A percentile compares a stretch with the other conserved stretches of the same genome.
These are phyloP conservation scores for Encephalitozoon cuniculi DNA, from an alignment of 371 early-diverging fungal species.

Conservation along the genomic window DNA sequence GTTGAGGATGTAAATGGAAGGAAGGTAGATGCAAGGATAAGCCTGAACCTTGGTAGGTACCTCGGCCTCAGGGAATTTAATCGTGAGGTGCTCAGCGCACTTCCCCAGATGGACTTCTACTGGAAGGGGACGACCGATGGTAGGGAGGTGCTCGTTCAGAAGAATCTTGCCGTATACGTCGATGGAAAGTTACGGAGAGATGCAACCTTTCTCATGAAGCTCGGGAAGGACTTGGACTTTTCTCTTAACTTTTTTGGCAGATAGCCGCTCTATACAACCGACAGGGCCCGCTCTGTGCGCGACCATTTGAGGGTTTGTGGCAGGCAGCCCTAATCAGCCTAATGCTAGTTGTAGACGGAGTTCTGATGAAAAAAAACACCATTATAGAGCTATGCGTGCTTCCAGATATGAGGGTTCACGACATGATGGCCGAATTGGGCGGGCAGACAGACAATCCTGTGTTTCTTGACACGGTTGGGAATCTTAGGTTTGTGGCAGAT, in stretches of 20 bases:
- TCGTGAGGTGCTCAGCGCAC: background rate
- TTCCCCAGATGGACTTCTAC: background rate
- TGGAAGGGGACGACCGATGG: background rate
- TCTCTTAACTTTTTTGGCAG: background rate
- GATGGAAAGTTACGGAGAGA: background rate
- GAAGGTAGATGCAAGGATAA: background rate
- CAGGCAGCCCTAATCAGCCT: background rate
- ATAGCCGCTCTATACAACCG: background rate
- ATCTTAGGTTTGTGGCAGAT: constrained; percentile 16
- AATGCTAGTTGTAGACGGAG: background rate
- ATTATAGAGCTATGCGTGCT: constrained; percentile 33
- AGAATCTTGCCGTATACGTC: background rate
- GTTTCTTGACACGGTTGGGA: constrained; percentile 35
- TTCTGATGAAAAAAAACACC: background rate
- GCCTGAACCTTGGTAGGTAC: background rate
- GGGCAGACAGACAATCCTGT: background rate
- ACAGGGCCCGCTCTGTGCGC: too few species aligned
- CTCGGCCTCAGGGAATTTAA: background rate
- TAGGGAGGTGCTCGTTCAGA: background rate
- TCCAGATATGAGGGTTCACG: constrained; percentile 15
- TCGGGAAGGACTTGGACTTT: background rate
- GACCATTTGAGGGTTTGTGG: background rate
- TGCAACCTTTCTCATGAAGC: background rate
- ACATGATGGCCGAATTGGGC: background rate
- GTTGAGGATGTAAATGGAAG: background rate